Evolutionary conservation across 2,329 filamentous ascomycete genomes (phyloP), one percentile per base, ranked within the genome.

Genomic region (Calonectria naviculata): DNA sequence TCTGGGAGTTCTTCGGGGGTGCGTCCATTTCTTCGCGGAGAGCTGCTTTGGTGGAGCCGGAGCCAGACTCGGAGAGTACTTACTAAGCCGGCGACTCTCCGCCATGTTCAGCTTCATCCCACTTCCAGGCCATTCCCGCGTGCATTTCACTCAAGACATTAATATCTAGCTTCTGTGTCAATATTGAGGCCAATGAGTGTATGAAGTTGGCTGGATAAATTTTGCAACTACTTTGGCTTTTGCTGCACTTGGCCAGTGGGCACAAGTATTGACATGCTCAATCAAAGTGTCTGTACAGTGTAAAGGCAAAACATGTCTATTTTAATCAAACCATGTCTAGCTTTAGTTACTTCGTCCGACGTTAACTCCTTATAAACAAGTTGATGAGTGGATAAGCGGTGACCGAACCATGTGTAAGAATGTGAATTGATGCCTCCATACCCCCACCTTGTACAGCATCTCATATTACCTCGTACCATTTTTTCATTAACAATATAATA

Each of bases 1-100:
- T 44, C 24, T 24, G 42, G 26, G 42, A 46, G 24, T 34, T 65
- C 26, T 42, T 42, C 21, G 34, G 28, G 38, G 26, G 42, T 29
- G 31, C 67, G 52, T 65, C 67, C 67, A 65, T 69, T 61, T 69
- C 67, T 54, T 1, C 31, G 34, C 67, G 67, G 67, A 70, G 67
- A 61, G n/a, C 34, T 62, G 52, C 12, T n/a, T 17, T 42, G 52
- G 54, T 52, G 67, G 67, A 61, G 28, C 54, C 62, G 62, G 67
- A 66, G 67, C 36, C 54, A 34, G 60, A 54, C 49, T 42, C 36
- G 67, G 52, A 61, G 49, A 61, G 61, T 28, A 47, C n/a, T 65
- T 62, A 70, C 62, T 66, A 66, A 70, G 54, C 54, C 67, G 67
- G 67, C 52, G 29, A 46, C 61, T 21, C 47, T 62, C 60, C 44